Evolutionary conservation across 345 rosid species (phyloP).

Genomic region (Diplotaxis tenuifolia): DNA sequence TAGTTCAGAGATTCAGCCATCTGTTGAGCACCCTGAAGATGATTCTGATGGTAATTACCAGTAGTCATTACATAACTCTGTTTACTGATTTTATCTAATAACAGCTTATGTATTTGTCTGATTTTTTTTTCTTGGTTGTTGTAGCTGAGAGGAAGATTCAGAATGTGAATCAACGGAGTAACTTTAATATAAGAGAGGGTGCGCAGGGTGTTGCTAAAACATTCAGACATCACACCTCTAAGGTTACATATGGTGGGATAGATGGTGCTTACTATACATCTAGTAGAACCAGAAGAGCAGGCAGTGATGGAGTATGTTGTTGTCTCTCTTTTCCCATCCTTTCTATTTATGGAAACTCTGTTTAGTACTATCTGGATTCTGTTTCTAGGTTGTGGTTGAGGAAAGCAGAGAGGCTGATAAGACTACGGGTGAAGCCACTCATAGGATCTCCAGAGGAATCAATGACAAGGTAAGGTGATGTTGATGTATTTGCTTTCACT

Average conservation of each 20-base stretch:
- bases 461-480: slow-evolving; percentile 53
- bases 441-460: slow-evolving; percentile 78
- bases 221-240: slow-evolving; percentile 47
- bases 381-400: slow-evolving; percentile 61
- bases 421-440: slow-evolving; percentile 72
- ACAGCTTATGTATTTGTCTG: neutral
- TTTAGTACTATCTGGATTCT: neutral
- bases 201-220: slow-evolving; percentile 36
- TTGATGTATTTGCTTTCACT: neutral
- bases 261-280: slow-evolving; percentile 81
- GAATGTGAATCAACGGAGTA: slow-evolving; percentile 33
- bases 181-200: slow-evolving; percentile 27
- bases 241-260: slow-evolving; percentile 76
- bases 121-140: slow-evolving; percentile 11
- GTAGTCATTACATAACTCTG: too few species aligned
- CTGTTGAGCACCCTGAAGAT: slow-evolving; percentile 72
- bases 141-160: slow-evolving; percentile 42
- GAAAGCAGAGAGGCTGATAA: slow-evolving; percentile 84
- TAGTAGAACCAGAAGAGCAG: slow-evolving; percentile 55
- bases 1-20: slow-evolving; percentile 44
- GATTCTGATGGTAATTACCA: slow-evolving; percentile 49
- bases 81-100: neutral
- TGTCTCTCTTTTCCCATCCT: neutral
- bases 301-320: slow-evolving; percentile 66
- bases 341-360: neutral